phyloP scores from a whole-genome alignment of 2,329 filamentous ascomycete species.

The Bipolaris zeicola region DNA sequence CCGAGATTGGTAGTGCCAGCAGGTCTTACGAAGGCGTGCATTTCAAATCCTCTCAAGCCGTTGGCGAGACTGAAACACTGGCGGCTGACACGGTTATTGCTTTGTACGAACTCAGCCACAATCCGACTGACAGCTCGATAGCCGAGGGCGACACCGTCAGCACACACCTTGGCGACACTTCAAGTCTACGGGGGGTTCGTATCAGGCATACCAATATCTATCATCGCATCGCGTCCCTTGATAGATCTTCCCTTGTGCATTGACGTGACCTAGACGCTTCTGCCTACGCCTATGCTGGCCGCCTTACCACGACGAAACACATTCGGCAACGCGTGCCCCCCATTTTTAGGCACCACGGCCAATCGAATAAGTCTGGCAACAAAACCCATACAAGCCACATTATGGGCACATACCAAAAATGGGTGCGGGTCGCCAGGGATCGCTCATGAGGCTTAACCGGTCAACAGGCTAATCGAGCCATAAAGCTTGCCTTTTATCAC shows the following conservation, averaged over 20 bases:
- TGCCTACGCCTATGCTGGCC: conserved; percentile 13
- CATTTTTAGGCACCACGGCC: conserved; percentile 19
- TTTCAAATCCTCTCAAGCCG: conserved; percentile 1
- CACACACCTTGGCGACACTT: not conserved
- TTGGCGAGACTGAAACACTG: not conserved
- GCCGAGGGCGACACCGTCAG: not conserved
- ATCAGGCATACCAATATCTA: conserved; percentile 6
- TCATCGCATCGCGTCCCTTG: conserved; percentile 6
- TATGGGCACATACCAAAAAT: conserved; percentile 15
- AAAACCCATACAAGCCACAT: conserved; percentile 10
- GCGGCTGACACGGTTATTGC: conserved; percentile 6
- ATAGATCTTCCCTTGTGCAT: conserved; percentile 1
- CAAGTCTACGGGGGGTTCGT: not conserved
- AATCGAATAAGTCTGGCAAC: conserved; percentile 11
- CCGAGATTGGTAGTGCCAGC: conserved; percentile 12
- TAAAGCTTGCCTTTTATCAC: conserved; percentile 15
- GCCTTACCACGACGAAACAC: conserved; percentile 18
- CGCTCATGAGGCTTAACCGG: conserved; percentile 25
- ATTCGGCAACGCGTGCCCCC: conserved; percentile 19
- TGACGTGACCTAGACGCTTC: conserved; percentile 5
- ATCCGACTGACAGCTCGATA: not conserved
- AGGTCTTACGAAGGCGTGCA: conserved; percentile 18
- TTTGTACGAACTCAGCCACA: conserved; percentile 4
- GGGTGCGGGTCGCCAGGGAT: conserved; percentile 6
- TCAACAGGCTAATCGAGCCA: conserved; percentile 20